Conservation (phyloP, 345 rosid genomes). For the thale cress (Arabidopsis thaliana) region TAIR10.1 NC_003074.8:5756001-5756500, state of each 20-base stretch:
- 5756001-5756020: constrained; percentile 19
- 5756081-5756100: neutral
- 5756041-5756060: constrained; percentile 26
- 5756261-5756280: constrained; percentile 95
- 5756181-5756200: constrained; percentile 38
- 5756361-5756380: neutral
- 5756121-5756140: constrained; percentile 68
- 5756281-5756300: constrained; percentile 82
- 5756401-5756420: constrained; percentile 27
- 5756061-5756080: neutral
- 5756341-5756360: neutral
- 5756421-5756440: constrained; percentile 41
- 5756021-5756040: constrained; percentile 15
- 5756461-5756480: constrained; percentile 46
- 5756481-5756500: constrained; percentile 47
- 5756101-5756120: constrained; percentile 54
- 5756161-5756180: constrained; percentile 56
- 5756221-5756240: constrained; percentile 91
- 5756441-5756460: constrained; percentile 40
- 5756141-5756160: constrained; percentile 65
- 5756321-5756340: neutral
- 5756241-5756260: constrained; percentile 95
- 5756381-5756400: neutral
- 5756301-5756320: constrained; percentile 34
- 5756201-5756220: constrained; percentile 83